A percentile compares a stretch with the other conserved stretches of the same genome.
These are phyloP conservation scores for Triticum aestivum DNA, from an alignment of 176 grass and related monocot genomes.

Conservation along the genomic window IWGSC_CS_RefSeq_v2.1 NC_057795.1:690708725-690709224, in stretches of 20 bases:
- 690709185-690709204: constrained; percentile 95
- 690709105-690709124: background rate
- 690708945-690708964: constrained; percentile 91
- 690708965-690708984: constrained; percentile 94
- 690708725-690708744: constrained; percentile 89
- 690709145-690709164: constrained; percentile 97
- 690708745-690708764: constrained; percentile 91
- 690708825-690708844: background rate
- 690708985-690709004: constrained; percentile 92
- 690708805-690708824: constrained; percentile 16
- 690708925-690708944: constrained; percentile 46
- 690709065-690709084: constrained; percentile 20
- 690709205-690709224: constrained; percentile 96
- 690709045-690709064: background rate
- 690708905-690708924: background rate
- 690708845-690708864: constrained; percentile 46
- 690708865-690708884: constrained; percentile 48
- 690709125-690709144: constrained; percentile 50
- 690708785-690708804: constrained; percentile 80
- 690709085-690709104: constrained; percentile 6
- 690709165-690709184: constrained; percentile 87
- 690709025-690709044: constrained; percentile 72
- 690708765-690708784: constrained; percentile 95
- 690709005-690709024: constrained; percentile 89
- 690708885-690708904: constrained; percentile 13